These are phyloP conservation scores for Exophiala calicioides DNA, from an alignment of 2,329 filamentous ascomycete genomes.

Conservation along the genomic window DNA sequence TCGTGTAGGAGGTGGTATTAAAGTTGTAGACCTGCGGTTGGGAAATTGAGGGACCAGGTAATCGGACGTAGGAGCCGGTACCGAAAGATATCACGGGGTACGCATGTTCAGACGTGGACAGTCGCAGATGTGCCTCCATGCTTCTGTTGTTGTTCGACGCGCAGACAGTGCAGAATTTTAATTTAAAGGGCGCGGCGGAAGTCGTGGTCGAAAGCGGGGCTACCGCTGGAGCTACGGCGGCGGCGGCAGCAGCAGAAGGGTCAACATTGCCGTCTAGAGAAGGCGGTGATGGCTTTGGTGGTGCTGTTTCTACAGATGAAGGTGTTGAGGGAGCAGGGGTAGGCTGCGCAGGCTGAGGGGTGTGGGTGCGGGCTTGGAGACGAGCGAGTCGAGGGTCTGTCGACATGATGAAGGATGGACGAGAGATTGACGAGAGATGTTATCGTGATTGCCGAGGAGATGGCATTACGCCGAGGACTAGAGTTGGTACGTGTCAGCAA, in stretches of 20 bases:
- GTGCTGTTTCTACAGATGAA: background rate
- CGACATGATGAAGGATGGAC: conserved; percentile 39
- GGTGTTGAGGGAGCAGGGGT: conserved; percentile 19
- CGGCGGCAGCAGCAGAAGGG: conserved; percentile 15
- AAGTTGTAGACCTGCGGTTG: conserved; percentile 98
- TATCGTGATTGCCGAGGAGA: conserved; percentile 4
- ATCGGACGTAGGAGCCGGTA: conserved; percentile 88
- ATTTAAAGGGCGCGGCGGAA: conserved; percentile 63
- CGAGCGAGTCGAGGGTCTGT: conserved; percentile 55
- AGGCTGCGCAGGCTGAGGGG: conserved; percentile 37
- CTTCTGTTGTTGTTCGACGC: conserved; percentile 98
- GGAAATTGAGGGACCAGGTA: conserved; percentile 85
- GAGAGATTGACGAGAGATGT: too few species aligned
- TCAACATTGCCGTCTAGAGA: conserved; percentile 26
- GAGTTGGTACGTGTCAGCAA: conserved; percentile 1
- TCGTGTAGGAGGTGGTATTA: conserved; percentile 93
- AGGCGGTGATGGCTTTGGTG: background rate
- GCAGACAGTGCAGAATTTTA: conserved; percentile 98
- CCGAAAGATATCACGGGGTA: conserved; percentile 99
- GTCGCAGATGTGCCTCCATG: conserved; percentile 98
- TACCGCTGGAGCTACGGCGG: conserved; percentile 22
- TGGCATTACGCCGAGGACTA: conserved; percentile 12
- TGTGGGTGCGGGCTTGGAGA: conserved; percentile 44
- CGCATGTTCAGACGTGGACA: conserved; percentile 76
- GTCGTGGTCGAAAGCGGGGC: conserved; percentile 19